These are phyloP conservation scores for Capronia americana DNA, from an alignment of 2,329 filamentous ascomycete species.

Conservation along the genomic window DNA sequence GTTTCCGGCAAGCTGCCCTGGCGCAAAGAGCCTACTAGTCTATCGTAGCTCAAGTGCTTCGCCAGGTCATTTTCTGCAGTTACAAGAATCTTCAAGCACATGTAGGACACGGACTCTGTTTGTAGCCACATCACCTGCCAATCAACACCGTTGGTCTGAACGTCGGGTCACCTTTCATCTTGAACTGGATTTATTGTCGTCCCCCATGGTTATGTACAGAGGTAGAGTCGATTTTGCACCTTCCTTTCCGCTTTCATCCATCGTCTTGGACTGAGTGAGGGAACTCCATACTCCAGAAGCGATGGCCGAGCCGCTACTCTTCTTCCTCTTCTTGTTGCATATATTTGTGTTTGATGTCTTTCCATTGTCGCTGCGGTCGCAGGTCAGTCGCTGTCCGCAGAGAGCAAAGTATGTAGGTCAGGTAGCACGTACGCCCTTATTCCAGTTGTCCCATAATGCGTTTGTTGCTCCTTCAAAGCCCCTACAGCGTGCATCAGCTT, in stretches of 20 bases:
- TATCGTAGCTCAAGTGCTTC: background rate
- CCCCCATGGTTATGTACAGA: conserved; percentile 33
- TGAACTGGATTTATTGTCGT: conserved; percentile 11
- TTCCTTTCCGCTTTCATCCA: conserved; percentile 5
- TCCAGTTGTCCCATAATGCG: conserved; percentile 82
- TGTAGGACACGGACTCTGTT: background rate
- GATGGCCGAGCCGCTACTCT: conserved; percentile 44
- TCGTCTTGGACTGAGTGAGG: background rate
- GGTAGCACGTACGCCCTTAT: conserved; percentile 78
- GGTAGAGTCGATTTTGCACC: background rate
- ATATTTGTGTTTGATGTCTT: conserved; percentile 95
- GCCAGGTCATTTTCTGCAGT: background rate
- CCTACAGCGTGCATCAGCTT: conserved; percentile 56
- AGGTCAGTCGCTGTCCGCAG: conserved; percentile 17
- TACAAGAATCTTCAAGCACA: background rate
- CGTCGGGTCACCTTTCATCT: background rate
- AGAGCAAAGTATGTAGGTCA: background rate
- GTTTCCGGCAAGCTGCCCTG: background rate
- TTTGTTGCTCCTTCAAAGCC: conserved; percentile 82
- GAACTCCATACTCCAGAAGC: conserved; percentile 9
- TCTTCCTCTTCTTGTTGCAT: conserved; percentile 72
- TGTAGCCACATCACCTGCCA: background rate
- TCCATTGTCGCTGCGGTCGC: conserved; percentile 87
- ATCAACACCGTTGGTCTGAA: background rate
- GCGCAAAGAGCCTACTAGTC: background rate